Percentiles rank a stretch among this genome's conserved stretches.
Conservation (phyloP, 1,284 basidiomycete genomes). For the Rhodotorula sp. region DNA sequence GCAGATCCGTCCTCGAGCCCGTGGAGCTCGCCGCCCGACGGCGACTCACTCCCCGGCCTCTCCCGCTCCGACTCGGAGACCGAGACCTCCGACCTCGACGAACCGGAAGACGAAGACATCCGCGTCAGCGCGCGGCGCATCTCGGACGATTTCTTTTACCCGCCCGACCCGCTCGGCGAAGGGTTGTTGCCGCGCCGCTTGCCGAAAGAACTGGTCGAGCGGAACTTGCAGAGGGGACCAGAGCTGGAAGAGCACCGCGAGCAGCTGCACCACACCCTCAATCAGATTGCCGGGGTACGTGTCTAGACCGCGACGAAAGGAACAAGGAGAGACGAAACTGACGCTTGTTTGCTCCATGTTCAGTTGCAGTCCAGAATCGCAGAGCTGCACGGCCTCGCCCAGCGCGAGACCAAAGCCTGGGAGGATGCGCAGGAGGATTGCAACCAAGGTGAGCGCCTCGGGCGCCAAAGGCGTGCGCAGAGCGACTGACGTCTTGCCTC, state of each 20-base stretch:
- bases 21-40: neutral
- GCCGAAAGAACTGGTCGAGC: slow-evolving; percentile 20
- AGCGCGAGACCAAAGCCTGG: slow-evolving; percentile 5
- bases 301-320: too few species aligned
- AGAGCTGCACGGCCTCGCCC: slow-evolving; percentile 17
- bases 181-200: slow-evolving; percentile 25
- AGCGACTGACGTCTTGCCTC: too few species aligned
- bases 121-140: neutral
- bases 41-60: neutral
- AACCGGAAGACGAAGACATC: neutral
- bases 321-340: too few species aligned
- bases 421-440: slow-evolving; percentile 1
- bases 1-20: neutral
- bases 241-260: slow-evolving; percentile 27
- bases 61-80: neutral
- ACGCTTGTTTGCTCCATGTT: too few species aligned
- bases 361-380: slow-evolving; percentile 27
- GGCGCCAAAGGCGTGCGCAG: too few species aligned
- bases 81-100: neutral
- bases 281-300: slow-evolving; percentile 33
- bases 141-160: slow-evolving; percentile 22
- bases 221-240: neutral
- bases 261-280: slow-evolving; percentile 20
- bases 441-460: neutral
- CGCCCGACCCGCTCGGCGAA: slow-evolving; percentile 28